Evolutionary conservation across 192 early-diverging fungal species (phyloP).

Genomic region (Mortierella claussenii): DNA sequence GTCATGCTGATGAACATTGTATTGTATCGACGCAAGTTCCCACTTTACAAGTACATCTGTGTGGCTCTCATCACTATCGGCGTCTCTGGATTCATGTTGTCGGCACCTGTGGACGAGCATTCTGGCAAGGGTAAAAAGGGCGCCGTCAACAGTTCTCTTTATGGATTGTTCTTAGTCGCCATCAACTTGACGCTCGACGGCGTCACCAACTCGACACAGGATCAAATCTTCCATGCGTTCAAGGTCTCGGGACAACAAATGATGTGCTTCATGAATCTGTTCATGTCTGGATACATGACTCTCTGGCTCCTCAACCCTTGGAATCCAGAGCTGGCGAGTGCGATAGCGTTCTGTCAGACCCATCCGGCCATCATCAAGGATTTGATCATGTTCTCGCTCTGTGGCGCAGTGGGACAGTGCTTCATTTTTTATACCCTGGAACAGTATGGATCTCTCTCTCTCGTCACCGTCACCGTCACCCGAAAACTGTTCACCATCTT

Average conservation of each 20-base stretch:
- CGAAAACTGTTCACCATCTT: constrained; percentile 97
- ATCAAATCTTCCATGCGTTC: constrained; percentile 89
- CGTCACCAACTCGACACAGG: constrained; percentile 95
- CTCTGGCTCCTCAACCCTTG: constrained; percentile 84
- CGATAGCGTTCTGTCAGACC: constrained; percentile 75
- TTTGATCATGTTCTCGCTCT: constrained; percentile 88
- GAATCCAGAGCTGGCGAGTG: constrained; percentile 79
- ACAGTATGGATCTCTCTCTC: constrained; percentile 85
- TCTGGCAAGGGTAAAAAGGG: constrained; percentile 42
- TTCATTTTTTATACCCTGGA: constrained; percentile 97
- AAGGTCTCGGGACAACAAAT: constrained; percentile 89
- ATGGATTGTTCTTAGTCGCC: constrained; percentile 82
- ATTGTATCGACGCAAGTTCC: constrained; percentile 88
- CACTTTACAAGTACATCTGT: constrained; percentile 87
- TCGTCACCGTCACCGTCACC: constrained; percentile 96
- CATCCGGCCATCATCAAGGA: constrained; percentile 88
- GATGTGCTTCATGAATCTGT: constrained; percentile 98
- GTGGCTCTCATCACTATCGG: constrained; percentile 91
- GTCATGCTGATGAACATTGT: constrained; percentile 96
- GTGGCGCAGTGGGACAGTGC: constrained; percentile 96
- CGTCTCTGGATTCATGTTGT: constrained; percentile 94
- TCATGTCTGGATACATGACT: constrained; percentile 77
- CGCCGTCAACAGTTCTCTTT: constrained; percentile 71
- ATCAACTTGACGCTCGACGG: constrained; percentile 94
- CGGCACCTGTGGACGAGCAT: constrained; percentile 66